Percentiles rank a stretch among this genome's conserved stretches.
These are phyloP conservation scores for Magnolia kwangsiensis DNA, from an alignment of 164 flowering plant species.

Conservation along the genomic window DNA sequence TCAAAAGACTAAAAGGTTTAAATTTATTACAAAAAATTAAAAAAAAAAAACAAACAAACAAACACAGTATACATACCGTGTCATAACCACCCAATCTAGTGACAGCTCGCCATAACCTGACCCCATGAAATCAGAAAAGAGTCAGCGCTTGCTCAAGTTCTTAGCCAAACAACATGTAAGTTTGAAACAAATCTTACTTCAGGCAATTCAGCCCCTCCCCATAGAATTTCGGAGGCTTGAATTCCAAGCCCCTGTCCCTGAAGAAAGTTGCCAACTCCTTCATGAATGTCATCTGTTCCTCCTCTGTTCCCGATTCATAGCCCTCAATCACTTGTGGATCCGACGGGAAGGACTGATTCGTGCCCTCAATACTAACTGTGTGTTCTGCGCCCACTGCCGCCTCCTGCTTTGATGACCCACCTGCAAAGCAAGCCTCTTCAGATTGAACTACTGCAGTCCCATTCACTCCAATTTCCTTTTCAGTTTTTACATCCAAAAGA, in stretches of 20 bases:
- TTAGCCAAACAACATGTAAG: background rate
- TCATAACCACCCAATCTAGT: slow-evolving; percentile 91
- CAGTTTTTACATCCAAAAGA: background rate
- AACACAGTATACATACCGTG: slow-evolving; percentile 36
- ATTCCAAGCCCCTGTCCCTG: slow-evolving; percentile 69
- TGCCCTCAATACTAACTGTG: slow-evolving; percentile 9
- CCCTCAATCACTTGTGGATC: slow-evolving; percentile 41
- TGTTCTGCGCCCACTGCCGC: background rate
- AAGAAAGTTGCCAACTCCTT: slow-evolving; percentile 68
- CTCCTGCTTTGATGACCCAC: slow-evolving; percentile 4
- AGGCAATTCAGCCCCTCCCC: slow-evolving; percentile 83
- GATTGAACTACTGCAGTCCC: slow-evolving; percentile 19
- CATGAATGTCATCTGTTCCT: slow-evolving; percentile 74
- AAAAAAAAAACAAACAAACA: background rate
- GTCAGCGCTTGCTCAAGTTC: slow-evolving; percentile 9
- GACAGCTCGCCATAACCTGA: slow-evolving; percentile 90
- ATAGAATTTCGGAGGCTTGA: slow-evolving; percentile 89
- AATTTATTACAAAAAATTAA: no score
- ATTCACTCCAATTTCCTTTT: slow-evolving; percentile 7
- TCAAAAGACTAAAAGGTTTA: no score
- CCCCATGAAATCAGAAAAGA: background rate
- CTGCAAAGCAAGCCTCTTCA: slow-evolving; percentile 7
- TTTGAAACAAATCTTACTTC: slow-evolving; percentile 47
- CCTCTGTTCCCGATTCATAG: slow-evolving; percentile 73
- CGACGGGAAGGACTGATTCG: slow-evolving; percentile 16